phyloP scores from a whole-genome alignment of 441 rosid genomes.

The Croton laevigatus region DNA sequence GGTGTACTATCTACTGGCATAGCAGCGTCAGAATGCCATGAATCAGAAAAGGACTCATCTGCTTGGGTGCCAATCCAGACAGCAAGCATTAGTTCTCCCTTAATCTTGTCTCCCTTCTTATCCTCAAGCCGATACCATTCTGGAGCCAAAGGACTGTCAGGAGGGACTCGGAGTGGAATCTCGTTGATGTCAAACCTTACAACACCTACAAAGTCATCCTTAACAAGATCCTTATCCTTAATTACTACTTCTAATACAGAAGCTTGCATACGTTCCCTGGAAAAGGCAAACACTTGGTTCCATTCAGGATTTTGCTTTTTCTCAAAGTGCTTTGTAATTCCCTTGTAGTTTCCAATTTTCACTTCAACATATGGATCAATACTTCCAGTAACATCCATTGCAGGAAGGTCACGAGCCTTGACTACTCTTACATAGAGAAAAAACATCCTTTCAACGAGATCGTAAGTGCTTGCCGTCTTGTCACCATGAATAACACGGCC shows the following conservation, averaged over 20 bases:
- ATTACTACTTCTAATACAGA: slow-evolving; percentile 73
- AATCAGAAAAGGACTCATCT: slow-evolving; percentile 91
- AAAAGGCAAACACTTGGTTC: slow-evolving; percentile 95
- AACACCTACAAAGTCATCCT: slow-evolving; percentile 82
- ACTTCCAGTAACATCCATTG: slow-evolving; percentile 89
- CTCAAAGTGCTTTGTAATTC: slow-evolving; percentile 84
- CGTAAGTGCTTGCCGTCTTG: slow-evolving; percentile 85
- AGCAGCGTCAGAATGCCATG: slow-evolving; percentile 98
- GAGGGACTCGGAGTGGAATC: slow-evolving; percentile 84
- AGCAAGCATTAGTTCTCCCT: slow-evolving; percentile 96
- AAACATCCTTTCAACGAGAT: slow-evolving; percentile 91
- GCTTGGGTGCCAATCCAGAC: slow-evolving; percentile 99
- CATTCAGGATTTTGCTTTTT: slow-evolving; percentile 86
- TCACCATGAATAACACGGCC: slow-evolving; percentile 81
- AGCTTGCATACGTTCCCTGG: slow-evolving; percentile 93
- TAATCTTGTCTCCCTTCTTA: slow-evolving; percentile 81
- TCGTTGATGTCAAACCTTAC: slow-evolving; percentile 77
- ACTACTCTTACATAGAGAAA: slow-evolving; percentile 91
- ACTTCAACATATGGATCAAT: slow-evolving; percentile 93
- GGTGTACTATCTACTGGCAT: slow-evolving; percentile 64
- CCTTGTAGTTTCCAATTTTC: slow-evolving; percentile 82
- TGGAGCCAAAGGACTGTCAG: slow-evolving; percentile 94
- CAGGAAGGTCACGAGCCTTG: slow-evolving; percentile 91
- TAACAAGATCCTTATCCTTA: slow-evolving; percentile 80
- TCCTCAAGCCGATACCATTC: slow-evolving; percentile 87